Evolutionary conservation across 23 red algal species (phyloP), one percentile per base, ranked within the genome.

Genomic region (Gracilaria vermiculophylla): DNA sequence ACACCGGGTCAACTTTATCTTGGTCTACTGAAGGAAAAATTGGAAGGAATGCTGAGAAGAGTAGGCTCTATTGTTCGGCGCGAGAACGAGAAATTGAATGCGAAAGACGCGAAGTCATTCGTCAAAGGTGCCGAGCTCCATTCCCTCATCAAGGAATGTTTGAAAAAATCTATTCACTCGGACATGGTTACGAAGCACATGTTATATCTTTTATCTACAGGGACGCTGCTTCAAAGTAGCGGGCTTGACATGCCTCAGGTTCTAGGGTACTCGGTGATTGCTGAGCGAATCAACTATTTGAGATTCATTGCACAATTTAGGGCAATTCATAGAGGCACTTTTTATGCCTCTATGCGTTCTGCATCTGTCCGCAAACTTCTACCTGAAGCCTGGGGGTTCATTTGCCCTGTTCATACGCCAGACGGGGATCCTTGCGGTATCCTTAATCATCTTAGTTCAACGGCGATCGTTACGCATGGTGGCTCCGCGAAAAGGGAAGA

Each of bases 401-500:
- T 99, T 36, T 99, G 97, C 83, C 97, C 97, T 19, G 92, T 99
- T 3, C 97, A 99, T 82, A 99, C 97, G 15, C 97, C 97, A 23
- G 97, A 99, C 41, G 97, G 97, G 13, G 89, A 91, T 44, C 97
- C 97, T 29, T 99, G 97, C 62, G 97, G 97, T 60, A 83, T 94
- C 29, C 81, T 94, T n/a, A 95, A 94, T 40, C 91, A 94, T 60
- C 62, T 95, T 20, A 70, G 85, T 49, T 48, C 81, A 8, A 42
- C 51, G 0, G 86, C 86, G 9, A 49, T 67, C 16, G 53, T 93
- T 24, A 79, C 91, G 17, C 36, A 90, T 62, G 86, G 62, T 24
- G 13, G 15, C 72, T 32, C 76, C 24, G 81, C 85, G 29, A 55
- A 82, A 53, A 44, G 79, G 39, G 40, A 69, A 49, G 39, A 93